These are phyloP conservation scores for Fonsecaea monophora DNA, from an alignment of 2,329 filamentous ascomycete genomes.

Conservation along the genomic window DNA sequence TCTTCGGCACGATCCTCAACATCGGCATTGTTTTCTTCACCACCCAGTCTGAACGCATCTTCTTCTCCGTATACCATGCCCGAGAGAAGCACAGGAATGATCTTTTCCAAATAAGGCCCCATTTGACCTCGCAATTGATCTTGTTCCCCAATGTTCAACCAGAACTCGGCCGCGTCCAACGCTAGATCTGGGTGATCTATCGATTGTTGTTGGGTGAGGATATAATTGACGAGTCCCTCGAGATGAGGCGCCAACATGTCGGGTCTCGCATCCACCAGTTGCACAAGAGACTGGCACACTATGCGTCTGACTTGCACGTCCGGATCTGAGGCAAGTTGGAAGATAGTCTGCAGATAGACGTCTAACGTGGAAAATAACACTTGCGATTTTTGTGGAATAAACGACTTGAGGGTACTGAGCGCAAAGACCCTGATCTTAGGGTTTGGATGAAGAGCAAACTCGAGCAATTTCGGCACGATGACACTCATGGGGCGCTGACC, in stretches of 20 bases:
- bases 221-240: constrained; percentile 86
- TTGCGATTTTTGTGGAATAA: constrained; percentile 82
- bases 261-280: constrained; percentile 86
- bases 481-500: constrained; percentile 86
- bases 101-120: constrained; percentile 77
- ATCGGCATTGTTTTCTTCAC: constrained; percentile 86
- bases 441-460: constrained; percentile 78
- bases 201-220: constrained; percentile 84
- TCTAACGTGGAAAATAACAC: constrained; percentile 83
- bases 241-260: constrained; percentile 92
- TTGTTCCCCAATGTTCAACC: constrained; percentile 91
- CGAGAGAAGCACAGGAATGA: constrained; percentile 87
- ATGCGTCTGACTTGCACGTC: constrained; percentile 85
- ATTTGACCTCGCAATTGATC: constrained; percentile 77
- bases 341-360: constrained; percentile 79
- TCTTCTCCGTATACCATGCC: constrained; percentile 98
- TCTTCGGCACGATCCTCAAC: constrained; percentile 89
- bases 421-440: constrained; percentile 80
- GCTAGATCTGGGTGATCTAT: constrained; percentile 84
- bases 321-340: constrained; percentile 77
- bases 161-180: constrained; percentile 95
- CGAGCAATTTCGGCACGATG: constrained; percentile 87
- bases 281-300: constrained; percentile 91
- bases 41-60: constrained; percentile 83
- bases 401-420: constrained; percentile 86